Evolutionary conservation across 805 yeast species (phyloP).

Genomic region (Candida schatavii): DNA sequence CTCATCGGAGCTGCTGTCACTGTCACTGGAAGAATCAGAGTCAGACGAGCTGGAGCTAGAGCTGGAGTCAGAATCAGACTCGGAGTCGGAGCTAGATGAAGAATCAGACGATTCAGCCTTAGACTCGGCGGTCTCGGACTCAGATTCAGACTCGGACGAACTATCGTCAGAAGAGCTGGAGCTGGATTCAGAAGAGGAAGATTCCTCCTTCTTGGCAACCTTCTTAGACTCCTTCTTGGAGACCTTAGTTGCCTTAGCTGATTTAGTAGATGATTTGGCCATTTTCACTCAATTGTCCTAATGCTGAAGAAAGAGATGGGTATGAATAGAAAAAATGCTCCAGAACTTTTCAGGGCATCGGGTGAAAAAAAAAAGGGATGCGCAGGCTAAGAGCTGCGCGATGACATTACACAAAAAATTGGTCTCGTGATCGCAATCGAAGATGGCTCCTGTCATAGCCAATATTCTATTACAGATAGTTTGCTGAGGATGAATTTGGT

Average conservation of each 20-base stretch:
- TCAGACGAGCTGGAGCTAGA: constrained; percentile 24
- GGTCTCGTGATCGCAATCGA: constrained; percentile 4
- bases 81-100: constrained; percentile 6
- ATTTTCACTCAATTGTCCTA: constrained; percentile 18
- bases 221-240: constrained; percentile 19
- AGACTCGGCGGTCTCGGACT: constrained; percentile 7
- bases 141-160: constrained; percentile 25
- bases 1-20: constrained; percentile 9
- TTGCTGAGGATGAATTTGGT: too few species aligned
- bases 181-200: constrained; percentile 12
- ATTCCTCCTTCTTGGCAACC: constrained; percentile 15
- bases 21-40: constrained; percentile 17
- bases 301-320: neutral
- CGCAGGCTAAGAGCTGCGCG: constrained; percentile 2
- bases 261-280: constrained; percentile 38
- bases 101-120: constrained; percentile 8
- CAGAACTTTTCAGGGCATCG: constrained; percentile 5
- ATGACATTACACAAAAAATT: constrained; percentile 1
- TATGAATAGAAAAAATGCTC: neutral
- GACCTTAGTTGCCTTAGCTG: constrained; percentile 23
- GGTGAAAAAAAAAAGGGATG: constrained; percentile 1
- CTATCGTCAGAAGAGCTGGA: constrained; percentile 25
- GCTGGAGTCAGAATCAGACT: constrained; percentile 14
- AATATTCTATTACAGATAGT: too few species aligned
- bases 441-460: too few species aligned